Evolutionary conservation across 345 rosid species (phyloP).

Genomic region (Linum lewisii): DNA sequence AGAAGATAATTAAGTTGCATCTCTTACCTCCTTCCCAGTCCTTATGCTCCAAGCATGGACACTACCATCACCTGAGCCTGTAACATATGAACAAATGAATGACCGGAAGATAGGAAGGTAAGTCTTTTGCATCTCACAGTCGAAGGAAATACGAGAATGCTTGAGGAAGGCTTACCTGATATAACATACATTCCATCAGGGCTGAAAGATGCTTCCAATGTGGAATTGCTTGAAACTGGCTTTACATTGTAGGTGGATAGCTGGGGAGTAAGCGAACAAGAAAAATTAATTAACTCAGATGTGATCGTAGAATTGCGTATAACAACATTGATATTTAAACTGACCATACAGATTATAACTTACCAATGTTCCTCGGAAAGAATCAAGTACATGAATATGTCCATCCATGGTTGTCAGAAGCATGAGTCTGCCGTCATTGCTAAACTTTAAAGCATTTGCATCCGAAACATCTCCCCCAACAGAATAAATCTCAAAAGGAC

Average conservation of each 20-base stretch:
- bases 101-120: background rate
- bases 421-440: slow-evolving; percentile 85
- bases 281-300: slow-evolving; percentile 10
- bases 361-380: slow-evolving; percentile 87
- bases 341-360: slow-evolving; percentile 23
- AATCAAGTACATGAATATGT: slow-evolving; percentile 78
- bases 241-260: slow-evolving; percentile 72
- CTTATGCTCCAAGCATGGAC: slow-evolving; percentile 88
- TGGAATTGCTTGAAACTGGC: slow-evolving; percentile 68
- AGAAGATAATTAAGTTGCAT: slow-evolving; percentile 8
- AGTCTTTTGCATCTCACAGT: slow-evolving; percentile 2
- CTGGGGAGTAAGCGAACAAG: slow-evolving; percentile 27
- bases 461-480: slow-evolving; percentile 81
- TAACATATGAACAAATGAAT: background rate
- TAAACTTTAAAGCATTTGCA: slow-evolving; percentile 82
- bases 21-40: slow-evolving; percentile 75
- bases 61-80: slow-evolving; percentile 90
- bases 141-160: background rate
- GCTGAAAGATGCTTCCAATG: slow-evolving; percentile 92
- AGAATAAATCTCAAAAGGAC: slow-evolving; percentile 82
- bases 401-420: slow-evolving; percentile 93
- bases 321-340: no score
- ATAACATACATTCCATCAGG: slow-evolving; percentile 92
- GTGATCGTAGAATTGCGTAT: no score
- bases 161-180: slow-evolving; percentile 40